Base-by-base conservation (phyloP, 441 rosid species). In the Mallotus repandus region DNA sequence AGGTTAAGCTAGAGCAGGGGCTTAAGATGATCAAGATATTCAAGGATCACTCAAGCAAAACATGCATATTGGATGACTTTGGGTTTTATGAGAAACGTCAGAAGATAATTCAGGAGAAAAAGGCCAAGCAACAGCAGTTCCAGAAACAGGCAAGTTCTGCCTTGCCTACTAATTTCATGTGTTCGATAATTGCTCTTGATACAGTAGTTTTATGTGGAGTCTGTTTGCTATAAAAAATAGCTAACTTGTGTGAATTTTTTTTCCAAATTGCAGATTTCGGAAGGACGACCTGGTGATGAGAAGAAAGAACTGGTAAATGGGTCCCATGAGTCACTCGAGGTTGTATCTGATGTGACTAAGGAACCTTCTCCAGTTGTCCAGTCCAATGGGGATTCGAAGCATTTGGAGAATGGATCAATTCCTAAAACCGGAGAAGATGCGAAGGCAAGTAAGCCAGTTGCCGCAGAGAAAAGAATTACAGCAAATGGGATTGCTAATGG, bases 11-110 rank as follows among this genome's bases (percentile, higher is more conserved):
- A 61, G 93, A 86, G 75, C 92, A 91, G 66, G 97, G 97, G 12
- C 83, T 91, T 63, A 84, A 92, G 86, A 74, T 94, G 72, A 70
- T 91, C 35, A 92, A 92, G 76, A 89, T 94, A 68, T 94, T 94
- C 86, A 89, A 94, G 86, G 91, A 87, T 32, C 86, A 89, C 73
- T 69, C 86, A 4, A 83, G 87, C 81, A 92, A 85, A 80, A 89
- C 96, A 3, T 90, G 94, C 83, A 89, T 94, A 75, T 70, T 92
- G 82, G 97, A 94, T 81, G 98, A 94, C 79, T 92, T 94, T 76
- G 91, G 85, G 54, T 94, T 94, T 79, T 94, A 94, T 9, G 99
- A 91, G 82, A 80, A 72, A 56, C 84, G 98, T 3, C 91, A 94
- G 79, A 92, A 87, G 85, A 83, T 89, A 13, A 88, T 94, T 69